Evolutionary conservation across 805 yeast genomes (phyloP).

Genomic region (Ogataea henricii): DNA sequence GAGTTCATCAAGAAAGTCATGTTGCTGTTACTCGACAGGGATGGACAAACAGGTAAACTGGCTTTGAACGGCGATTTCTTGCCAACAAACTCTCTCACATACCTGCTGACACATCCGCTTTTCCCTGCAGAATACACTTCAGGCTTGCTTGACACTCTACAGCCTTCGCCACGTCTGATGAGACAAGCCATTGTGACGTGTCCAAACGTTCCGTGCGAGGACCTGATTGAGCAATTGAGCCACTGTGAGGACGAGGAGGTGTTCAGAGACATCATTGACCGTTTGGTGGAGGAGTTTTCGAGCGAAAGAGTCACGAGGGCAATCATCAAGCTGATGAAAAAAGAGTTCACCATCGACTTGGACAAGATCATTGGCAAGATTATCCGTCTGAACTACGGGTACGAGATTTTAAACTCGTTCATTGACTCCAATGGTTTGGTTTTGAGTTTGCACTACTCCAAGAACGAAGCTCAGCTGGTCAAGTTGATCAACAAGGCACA

Average conservation of each 20-base stretch:
- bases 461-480: constrained; percentile 45
- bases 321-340: constrained; percentile 40
- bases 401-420: constrained; percentile 61
- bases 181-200: constrained; percentile 84
- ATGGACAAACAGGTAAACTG: constrained; percentile 16
- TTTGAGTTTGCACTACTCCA: constrained; percentile 59
- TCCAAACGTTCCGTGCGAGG: constrained; percentile 63
- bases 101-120: constrained; percentile 83
- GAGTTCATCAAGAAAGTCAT: constrained; percentile 50
- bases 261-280: constrained; percentile 64
- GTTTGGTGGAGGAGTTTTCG: constrained; percentile 68
- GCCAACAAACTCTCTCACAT: constrained; percentile 64
- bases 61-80: constrained; percentile 36
- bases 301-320: constrained; percentile 56
- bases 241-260: constrained; percentile 59
- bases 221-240: constrained; percentile 62
- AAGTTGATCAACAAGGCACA: constrained; percentile 51
- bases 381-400: constrained; percentile 50
- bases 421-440: constrained; percentile 72
- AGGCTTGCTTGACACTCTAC: constrained; percentile 54
- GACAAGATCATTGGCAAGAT: constrained; percentile 49
- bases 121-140: constrained; percentile 64
- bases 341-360: constrained; percentile 35
- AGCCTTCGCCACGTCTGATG: constrained; percentile 59
- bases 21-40: constrained; percentile 39